Evolutionary conservation across 805 yeast species (phyloP).

Genomic region (Yarrowia phangngaensis): DNA sequence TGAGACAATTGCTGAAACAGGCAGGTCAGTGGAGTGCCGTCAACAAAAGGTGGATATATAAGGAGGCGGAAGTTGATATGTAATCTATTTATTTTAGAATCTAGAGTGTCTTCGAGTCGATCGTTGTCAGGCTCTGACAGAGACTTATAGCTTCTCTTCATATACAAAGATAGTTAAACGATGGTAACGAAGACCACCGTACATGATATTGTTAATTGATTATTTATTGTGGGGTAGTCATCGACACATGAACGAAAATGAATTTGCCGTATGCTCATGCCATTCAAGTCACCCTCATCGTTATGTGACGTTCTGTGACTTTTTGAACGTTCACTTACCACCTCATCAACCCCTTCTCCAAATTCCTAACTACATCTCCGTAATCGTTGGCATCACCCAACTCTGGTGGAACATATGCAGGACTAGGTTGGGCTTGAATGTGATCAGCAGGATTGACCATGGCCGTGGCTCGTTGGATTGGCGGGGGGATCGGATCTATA

Average conservation of each 20-base stretch:
- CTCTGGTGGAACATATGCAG: constrained; percentile 43
- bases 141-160: no score
- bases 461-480: constrained; percentile 43
- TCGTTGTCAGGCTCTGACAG: no score
- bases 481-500: constrained; percentile 42
- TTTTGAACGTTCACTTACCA: constrained; percentile 13
- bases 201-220: no score
- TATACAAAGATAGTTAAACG: no score
- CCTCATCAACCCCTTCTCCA: constrained; percentile 35
- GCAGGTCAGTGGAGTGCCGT: constrained; percentile 24
- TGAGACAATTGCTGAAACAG: constrained; percentile 16
- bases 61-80: neutral
- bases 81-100: no score
- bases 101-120: no score
- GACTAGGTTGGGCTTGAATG: constrained; percentile 42
- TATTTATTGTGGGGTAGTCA: no score
- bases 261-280: no score
- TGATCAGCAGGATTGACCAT: constrained; percentile 41
- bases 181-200: no score
- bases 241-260: no score
- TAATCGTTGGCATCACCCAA: constrained; percentile 25
- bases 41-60: constrained; percentile 8
- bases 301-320: no score
- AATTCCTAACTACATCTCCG: constrained; percentile 36
- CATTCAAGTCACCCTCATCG: no score